Conservation (phyloP, 495 filamentous ascomycete genomes). For the Immersiella caudata region DNA sequence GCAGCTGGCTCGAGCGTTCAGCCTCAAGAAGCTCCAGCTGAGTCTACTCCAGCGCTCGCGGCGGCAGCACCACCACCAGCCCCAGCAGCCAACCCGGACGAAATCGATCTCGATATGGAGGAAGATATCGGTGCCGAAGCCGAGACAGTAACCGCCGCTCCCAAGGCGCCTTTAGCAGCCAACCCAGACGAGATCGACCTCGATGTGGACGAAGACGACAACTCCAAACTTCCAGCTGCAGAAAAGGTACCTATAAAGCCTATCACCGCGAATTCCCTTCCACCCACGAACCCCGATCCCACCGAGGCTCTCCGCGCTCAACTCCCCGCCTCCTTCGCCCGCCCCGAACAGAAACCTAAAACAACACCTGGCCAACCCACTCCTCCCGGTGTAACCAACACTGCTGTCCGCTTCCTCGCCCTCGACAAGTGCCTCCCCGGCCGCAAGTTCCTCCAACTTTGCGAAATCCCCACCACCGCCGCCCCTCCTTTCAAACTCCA, state of each 20-base stretch:
- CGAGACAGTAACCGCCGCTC: not conserved
- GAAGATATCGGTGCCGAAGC: constrained; percentile 16
- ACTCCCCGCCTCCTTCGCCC: constrained; percentile 66
- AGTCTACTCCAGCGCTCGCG: not conserved
- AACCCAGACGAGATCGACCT: constrained; percentile 61
- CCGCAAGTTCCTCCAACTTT: constrained; percentile 79
- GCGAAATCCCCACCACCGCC: constrained; percentile 51
- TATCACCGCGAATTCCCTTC: not conserved
- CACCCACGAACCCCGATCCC: constrained; percentile 33
- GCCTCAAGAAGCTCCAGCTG: not conserved
- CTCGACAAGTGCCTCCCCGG: constrained; percentile 83
- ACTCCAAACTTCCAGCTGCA: constrained; percentile 3
- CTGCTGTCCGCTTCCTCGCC: constrained; percentile 79
- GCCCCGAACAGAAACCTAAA: constrained; percentile 35
- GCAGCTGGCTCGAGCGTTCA: constrained; percentile 8
- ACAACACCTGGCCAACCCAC: constrained; percentile 49
- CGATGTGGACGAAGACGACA: constrained; percentile 53
- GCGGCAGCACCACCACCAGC: not conserved
- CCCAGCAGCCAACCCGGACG: constrained; percentile 15
- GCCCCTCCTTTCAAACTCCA: constrained; percentile 54
- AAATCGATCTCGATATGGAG: constrained; percentile 25
- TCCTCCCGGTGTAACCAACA: constrained; percentile 65
- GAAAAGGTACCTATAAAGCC: not conserved
- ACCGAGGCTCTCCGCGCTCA: constrained; percentile 62
- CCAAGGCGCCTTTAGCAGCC: not conserved